Base-by-base conservation (phyloP, 2,329 filamentous ascomycete genomes). In the Aquanectria penicillioides region DNA sequence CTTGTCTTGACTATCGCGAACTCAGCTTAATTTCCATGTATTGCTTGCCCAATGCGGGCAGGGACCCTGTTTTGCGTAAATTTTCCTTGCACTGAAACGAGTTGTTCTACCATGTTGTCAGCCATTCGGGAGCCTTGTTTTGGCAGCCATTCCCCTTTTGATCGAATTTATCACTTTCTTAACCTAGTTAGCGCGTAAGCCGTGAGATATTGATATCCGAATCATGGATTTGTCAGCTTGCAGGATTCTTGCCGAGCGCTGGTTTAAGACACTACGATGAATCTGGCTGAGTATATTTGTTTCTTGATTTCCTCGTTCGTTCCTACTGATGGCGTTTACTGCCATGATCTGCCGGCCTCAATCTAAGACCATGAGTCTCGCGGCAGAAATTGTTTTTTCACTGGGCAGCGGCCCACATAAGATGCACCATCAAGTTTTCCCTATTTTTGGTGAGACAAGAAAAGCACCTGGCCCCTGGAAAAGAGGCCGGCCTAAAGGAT, bases 401-500 rank as follows among this genome's bases (percentile, higher is more conserved):
- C 31, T 34, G n/a, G n/a, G n/a, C 13, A 34, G 5, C 6, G 13
- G 13, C 31, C 15, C 31, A 9, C 7, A 34, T n/a, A n/a, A 8
- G 6, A 7, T n/a, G 6, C 5, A 34, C 31, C 31, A 34, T n/a
- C 8, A n/a, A 34, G 13, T 34, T 13, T 34, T 47, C 15, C 6
- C 6, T 17, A 33, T 33, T 33, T 9, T 6, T 6, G 22, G 10
- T 20, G 28, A n/a, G 18, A 18, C 43, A 6, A 6, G 18, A 6
- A 12, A 20, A 7, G 28, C n/a, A 6, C 43, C 43, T 6, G 25
- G 43, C 9, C 43, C 43, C 31, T 47, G 43, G 43, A 47, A 47
- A 47, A 5, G 43, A 31, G 43, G 43, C 18, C 43, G 43, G 15
- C 43, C 43, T 20, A 47, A 33, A 47, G 43, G 43, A 47, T 12